Evolutionary conservation across 192 early-diverging fungal species (phyloP), one percentile per base, ranked within the genome.

Genomic region (Coemansia sp.): DNA sequence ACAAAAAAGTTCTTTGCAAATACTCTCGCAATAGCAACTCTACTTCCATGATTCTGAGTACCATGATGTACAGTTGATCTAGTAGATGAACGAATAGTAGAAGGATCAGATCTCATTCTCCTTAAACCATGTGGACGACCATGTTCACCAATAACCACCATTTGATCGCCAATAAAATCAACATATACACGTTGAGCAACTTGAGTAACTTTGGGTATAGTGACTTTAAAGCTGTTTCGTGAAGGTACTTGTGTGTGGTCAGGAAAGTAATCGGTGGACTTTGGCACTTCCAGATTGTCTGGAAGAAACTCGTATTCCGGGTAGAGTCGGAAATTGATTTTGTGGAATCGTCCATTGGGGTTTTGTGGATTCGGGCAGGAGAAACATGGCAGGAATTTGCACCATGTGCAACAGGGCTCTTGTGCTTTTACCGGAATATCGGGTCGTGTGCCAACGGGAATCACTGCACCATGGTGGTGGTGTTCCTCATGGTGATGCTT

Each of bases 241-340:
- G 78, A 64, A 1, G 73, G 72, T 28, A 65, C 58, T 41, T 74
- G 72, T 54, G 78, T 71, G 53, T 81, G 78, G 21, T 64, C 53
- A 7, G 73, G 78, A 58, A 81, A 81, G 34, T 74, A 75, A 54
- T 74, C 78, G 0, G 78, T 71, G 23, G 68, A 55, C 54, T 66
- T 67, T 18, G 73, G 62, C 8, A 75, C 55, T 1, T 57, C 50
- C 8, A 72, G 38, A 19, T 58, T 4, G 48, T 81, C 78, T 8
- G 73, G 61, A 5, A 81, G 65, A 30, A 81, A 81, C 65, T 81
- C 78, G 69, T 81, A 81, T 24, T 81, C 78, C 9, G 78, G 78
- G 52, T 61, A 75, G 50, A 81, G 58, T 0, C 78, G 65, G 59
- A 81, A 81, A 38, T 81, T 81, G 10, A 7, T 5, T 56, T 75